Evolutionary conservation across 2,329 filamentous ascomycete species (phyloP), one percentile per base, ranked within the genome.

Genomic region (Diplodia sapinea): DNA sequence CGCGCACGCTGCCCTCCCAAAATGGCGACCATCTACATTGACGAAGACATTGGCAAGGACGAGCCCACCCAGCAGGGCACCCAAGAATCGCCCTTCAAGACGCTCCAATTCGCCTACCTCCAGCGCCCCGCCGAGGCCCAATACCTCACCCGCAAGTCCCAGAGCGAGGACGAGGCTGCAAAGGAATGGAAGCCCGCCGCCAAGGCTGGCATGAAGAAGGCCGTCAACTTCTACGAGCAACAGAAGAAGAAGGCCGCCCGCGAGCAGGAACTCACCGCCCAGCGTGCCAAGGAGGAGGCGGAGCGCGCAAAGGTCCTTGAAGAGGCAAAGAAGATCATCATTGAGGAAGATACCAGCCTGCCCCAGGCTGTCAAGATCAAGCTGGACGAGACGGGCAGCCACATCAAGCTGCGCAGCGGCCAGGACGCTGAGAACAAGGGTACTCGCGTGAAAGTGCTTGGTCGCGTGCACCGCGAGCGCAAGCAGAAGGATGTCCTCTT

Each of bases 121-220:
- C 87, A 91, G 79, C 87, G 89, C 79, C 82, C 87, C 72, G 84
- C 88, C 67, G 82, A 83, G 54, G 84, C 86, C 69, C 80, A 85
- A 73, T 95, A 92, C 79, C 83, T 90, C 70, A 88, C 85, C 57
- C 88, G 90, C 77, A 90, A 91, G 73, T 78, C 75, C 62, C 77
- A 79, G 67, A 76, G 88, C 70, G 91, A 92, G 73, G 84, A 86
- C 70, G 83, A 85, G 65, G 85, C 85, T 65, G 86, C 87, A 71
- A 80, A 89, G 71, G 86, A 88, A 73, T 97, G 90, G 91, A 94
- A 94, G 82, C 89, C 90, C 66, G 90, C 88, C 23, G 89, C 91
- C 69, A 96, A 95, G 83, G 91, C 90, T 69, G 92, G 92, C 26
- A 79, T 93, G 76, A 97, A 96, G 84, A 96, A 96, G 82, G 91